A percentile compares a stretch with the other conserved stretches of the same genome.
Conservation (phyloP, 208 protist species). For the Crithidia mellificae region DNA sequence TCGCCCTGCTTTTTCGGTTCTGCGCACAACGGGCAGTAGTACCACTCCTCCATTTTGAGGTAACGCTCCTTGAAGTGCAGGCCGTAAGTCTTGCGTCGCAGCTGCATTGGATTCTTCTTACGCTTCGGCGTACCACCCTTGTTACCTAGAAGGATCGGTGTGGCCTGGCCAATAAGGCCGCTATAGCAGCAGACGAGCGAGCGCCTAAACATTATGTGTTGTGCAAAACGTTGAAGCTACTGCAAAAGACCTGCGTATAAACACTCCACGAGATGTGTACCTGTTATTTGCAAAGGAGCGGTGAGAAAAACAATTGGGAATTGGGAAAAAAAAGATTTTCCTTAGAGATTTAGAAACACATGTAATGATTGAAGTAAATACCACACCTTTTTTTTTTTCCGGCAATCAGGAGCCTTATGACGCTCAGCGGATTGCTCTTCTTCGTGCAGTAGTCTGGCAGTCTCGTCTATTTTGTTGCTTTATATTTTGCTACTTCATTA, state of each 20-base stretch:
- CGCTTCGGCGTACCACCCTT: constrained; percentile 91
- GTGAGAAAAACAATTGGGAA: too few relatives aligned
- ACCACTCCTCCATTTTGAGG: constrained; percentile 88
- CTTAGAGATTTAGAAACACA: too few relatives aligned
- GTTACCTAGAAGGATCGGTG: constrained; percentile 69
- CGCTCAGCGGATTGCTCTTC: too few relatives aligned
- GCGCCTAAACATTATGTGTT: constrained; percentile 35
- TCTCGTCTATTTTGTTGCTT: too few relatives aligned
- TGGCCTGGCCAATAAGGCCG: constrained; percentile 58
- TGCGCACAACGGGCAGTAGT: constrained; percentile 91
- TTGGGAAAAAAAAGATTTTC: too few relatives aligned
- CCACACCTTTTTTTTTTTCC: too few relatives aligned
- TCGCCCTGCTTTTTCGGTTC: constrained; percentile 91
- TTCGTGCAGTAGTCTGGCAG: too few relatives aligned
- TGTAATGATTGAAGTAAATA: too few relatives aligned
- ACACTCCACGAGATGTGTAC: background rate
- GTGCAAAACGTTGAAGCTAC: background rate
- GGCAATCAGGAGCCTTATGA: too few relatives aligned
- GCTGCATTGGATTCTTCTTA: constrained; percentile 89
- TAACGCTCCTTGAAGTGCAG: constrained; percentile 92
- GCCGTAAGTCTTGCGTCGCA: constrained; percentile 83
- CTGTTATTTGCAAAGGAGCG: too few relatives aligned
- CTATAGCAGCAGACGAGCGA: constrained; percentile 31
- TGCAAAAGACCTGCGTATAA: background rate
- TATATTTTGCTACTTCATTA: too few relatives aligned